A percentile compares a stretch with the other conserved stretches of the same genome.
Evolutionary conservation across 2,329 filamentous ascomycete species (phyloP).

Genomic region (Cladosporium sp.): DNA sequence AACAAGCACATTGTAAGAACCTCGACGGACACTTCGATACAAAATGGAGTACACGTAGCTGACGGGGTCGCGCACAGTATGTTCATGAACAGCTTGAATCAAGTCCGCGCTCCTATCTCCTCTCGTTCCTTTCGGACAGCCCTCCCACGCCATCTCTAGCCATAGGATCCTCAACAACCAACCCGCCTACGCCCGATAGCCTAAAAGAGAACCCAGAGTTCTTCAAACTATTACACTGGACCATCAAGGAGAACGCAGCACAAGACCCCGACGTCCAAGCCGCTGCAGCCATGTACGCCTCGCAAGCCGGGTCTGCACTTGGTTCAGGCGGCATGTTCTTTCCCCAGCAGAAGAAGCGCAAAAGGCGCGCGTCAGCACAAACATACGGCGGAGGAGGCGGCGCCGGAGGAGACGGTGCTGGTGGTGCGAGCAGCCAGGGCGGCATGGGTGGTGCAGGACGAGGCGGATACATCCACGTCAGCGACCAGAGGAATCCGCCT

Average conservation of each 20-base stretch:
- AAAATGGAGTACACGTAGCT: no score
- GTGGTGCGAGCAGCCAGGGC: slow-evolving; percentile 54
- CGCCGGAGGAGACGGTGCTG: slow-evolving; percentile 44
- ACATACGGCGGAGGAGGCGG: slow-evolving; percentile 33
- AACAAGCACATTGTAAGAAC: slow-evolving; percentile 37
- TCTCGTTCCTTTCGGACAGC: slow-evolving; percentile 53
- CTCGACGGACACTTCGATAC: no score
- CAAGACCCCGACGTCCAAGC: slow-evolving; percentile 53
- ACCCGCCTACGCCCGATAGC: slow-evolving; percentile 53
- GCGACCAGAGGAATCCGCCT: slow-evolving; percentile 54
- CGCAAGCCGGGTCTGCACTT: slow-evolving; percentile 52
- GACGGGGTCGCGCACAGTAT: not conserved
- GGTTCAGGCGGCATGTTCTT: slow-evolving; percentile 48
- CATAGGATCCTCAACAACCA: slow-evolving; percentile 49
- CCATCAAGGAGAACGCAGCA: slow-evolving; percentile 50
- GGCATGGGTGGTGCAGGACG: slow-evolving; percentile 53
- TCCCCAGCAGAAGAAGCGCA: slow-evolving; percentile 30
- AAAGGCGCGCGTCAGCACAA: slow-evolving; percentile 21
- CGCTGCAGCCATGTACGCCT: slow-evolving; percentile 57
- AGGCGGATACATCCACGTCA: slow-evolving; percentile 61
- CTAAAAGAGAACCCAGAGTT: slow-evolving; percentile 55
- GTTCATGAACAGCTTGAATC: slow-evolving; percentile 1
- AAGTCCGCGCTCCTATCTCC: slow-evolving; percentile 28
- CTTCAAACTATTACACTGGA: slow-evolving; percentile 51
- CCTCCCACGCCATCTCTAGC: slow-evolving; percentile 51